phyloP scores from a whole-genome alignment of 164 flowering plant genomes.

The Brasenia schreberi region DNA sequence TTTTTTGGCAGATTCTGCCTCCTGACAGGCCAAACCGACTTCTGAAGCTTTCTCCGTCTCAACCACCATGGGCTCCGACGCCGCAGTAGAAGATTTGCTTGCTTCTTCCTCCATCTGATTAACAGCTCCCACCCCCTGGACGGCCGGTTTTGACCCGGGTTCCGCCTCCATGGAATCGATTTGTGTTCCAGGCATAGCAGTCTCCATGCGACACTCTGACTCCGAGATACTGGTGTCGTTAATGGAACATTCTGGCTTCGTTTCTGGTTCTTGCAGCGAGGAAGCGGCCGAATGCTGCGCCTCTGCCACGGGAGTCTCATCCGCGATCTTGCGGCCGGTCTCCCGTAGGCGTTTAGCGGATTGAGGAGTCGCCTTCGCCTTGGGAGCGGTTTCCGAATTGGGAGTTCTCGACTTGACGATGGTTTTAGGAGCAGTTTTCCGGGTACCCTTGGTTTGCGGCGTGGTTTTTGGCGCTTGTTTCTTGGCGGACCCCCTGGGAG shows the following conservation, averaged over 20 bases:
- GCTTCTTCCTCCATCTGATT: background rate
- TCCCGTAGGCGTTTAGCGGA: background rate
- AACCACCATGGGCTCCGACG: too few species aligned
- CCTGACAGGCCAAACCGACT: too few species aligned
- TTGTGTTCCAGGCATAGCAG: background rate
- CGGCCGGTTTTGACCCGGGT: background rate
- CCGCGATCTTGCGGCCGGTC: background rate
- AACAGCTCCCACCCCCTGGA: background rate
- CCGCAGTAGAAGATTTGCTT: background rate
- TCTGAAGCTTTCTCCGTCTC: too few species aligned
- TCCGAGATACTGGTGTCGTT: too few species aligned
- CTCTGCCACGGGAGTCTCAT: too few species aligned
- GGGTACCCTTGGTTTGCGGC: background rate
- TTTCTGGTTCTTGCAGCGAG: too few species aligned
- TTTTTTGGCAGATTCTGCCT: background rate
- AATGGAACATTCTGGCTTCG: too few species aligned
- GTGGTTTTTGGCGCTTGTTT: background rate
- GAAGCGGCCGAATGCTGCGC: too few species aligned
- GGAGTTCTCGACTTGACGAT: constrained; percentile 14
- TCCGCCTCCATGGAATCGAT: background rate
- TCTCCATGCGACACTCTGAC: too few species aligned
- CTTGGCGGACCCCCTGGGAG: background rate
- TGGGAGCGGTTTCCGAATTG: background rate
- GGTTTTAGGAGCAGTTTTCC: constrained; percentile 5
- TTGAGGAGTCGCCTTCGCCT: background rate